phyloP scores from a whole-genome alignment of 2,329 filamentous ascomycete genomes.

The Diaporthe aspalathi region DNA sequence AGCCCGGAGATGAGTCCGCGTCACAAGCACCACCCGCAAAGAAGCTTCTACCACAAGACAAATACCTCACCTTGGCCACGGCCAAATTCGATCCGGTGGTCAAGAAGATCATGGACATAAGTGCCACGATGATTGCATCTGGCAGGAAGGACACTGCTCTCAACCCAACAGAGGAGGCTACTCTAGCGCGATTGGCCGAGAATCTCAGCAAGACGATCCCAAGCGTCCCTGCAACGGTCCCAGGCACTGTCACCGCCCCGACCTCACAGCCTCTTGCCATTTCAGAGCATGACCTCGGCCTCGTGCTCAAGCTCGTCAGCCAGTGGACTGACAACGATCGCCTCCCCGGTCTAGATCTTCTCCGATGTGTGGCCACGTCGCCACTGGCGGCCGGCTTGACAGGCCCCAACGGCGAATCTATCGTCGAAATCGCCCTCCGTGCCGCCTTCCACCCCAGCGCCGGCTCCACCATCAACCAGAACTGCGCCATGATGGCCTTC shows the following conservation, averaged over 20 bases:
- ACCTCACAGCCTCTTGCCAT: constrained; percentile 42
- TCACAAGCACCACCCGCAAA: constrained; percentile 54
- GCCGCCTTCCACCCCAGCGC: constrained; percentile 53
- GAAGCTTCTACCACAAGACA: constrained; percentile 79
- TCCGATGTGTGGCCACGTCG: constrained; percentile 82
- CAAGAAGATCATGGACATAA: constrained; percentile 81
- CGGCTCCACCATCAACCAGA: constrained; percentile 71
- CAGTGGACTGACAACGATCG: constrained; percentile 84
- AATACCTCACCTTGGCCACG: constrained; percentile 81
- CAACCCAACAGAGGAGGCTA: constrained; percentile 76
- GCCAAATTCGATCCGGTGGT: constrained; percentile 79
- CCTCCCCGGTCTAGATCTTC: constrained; percentile 85
- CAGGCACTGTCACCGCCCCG: constrained; percentile 23
- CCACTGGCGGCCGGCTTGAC: constrained; percentile 73
- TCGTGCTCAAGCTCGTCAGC: constrained; percentile 78
- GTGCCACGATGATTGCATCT: constrained; percentile 75
- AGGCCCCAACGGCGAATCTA: constrained; percentile 63
- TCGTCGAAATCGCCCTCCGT: constrained; percentile 67
- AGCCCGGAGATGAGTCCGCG: constrained; percentile 71
- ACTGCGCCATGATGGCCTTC: constrained; percentile 88
- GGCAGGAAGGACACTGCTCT: constrained; percentile 80
- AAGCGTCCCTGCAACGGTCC: constrained; percentile 33
- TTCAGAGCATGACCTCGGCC: constrained; percentile 64
- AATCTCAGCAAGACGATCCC: constrained; percentile 71
- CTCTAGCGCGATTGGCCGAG: constrained; percentile 69